Evolutionary conservation across 352 stramenopile species (phyloP), one percentile per base, ranked within the genome.

Genomic region (Aphanomyces invadans): DNA sequence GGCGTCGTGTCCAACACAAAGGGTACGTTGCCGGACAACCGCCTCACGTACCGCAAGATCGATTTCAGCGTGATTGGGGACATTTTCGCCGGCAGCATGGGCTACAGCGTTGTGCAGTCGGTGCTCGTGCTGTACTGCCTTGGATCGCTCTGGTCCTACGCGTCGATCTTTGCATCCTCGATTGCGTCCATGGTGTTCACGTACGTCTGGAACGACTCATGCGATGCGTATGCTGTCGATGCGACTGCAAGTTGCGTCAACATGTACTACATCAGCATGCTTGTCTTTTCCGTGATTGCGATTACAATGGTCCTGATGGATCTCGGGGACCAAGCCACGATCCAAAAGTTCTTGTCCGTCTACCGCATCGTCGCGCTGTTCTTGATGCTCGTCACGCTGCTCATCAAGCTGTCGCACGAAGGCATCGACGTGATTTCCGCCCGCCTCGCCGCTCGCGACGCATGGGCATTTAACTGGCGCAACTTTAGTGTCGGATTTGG

Each of bases 1-100:
- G 85, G 85, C 29, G 85, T 93, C 17, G 83, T 79, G 21, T 78
- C 81, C 0, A 74, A 80, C 23, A 81, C 77, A 0, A 75, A 73
- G 23, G 73, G 75, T 7, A 74, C 77, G 17, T 71, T 69, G 5
- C 85, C 85, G 23, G 65, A 76, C 49, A 81, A 93, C 67, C 74
- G 80, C 61, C 75, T 93, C 52, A 90, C 83, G 61, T 92, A 88
- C 74, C 85, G 85, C 74, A 93, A 93, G 71, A 89, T 91, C 65
- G 85, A 93, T 62, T 93, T 93, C 56, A 77, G 81, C 23, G 86
- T 76, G 5, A 78, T 93, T 49, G 83, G 83, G 57, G 81, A 93
- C 46, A 87, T 91, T 76, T 93, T 93, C 70, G 83, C 83, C 48
- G 85, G 85, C 21, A 77, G 81, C 23, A n/a, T 76, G 44, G 85